Evolutionary conservation across 306 rosid genomes (phyloP).

Genomic region (Vigna nakashimae): DNA sequence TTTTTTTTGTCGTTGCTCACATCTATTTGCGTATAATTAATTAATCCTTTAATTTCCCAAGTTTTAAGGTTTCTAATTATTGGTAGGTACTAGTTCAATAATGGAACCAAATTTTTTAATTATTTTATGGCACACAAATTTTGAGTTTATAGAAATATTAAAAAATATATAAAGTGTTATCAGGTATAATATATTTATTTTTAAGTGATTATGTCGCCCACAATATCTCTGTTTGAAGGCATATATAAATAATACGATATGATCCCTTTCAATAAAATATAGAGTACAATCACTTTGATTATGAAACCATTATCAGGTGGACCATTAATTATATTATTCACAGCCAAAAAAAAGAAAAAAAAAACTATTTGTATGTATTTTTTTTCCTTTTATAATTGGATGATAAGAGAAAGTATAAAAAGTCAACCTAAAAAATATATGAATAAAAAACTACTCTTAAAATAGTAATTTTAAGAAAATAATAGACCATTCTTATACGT

Average conservation of each 20-base stretch:
- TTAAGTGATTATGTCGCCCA: slow-evolving; percentile 16
- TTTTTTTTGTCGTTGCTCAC: slow-evolving; percentile 25
- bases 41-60: slow-evolving; percentile 11
- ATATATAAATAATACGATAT: slow-evolving; percentile 3
- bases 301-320: not conserved
- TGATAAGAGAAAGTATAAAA: no score
- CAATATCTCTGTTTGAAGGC: slow-evolving; percentile 34
- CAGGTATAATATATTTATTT: not conserved
- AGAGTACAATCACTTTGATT: not conserved
- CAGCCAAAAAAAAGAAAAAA: no score
- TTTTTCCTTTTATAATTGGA: no score
- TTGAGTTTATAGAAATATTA: not conserved
- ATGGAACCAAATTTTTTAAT: not conserved
- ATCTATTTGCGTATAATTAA: slow-evolving; percentile 3
- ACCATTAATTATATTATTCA: no score
- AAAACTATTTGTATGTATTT: no score
- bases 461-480: no score
- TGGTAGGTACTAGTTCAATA: not conserved
- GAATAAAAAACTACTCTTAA: no score
- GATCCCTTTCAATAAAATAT: not conserved
- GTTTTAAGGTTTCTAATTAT: not conserved
- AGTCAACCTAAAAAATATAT: no score
- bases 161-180: not conserved
- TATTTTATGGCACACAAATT: not conserved
- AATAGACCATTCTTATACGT: no score